phyloP scores from a whole-genome alignment of 768 basidiomycete genomes.

The Collybiopsis luxurians region DNA sequence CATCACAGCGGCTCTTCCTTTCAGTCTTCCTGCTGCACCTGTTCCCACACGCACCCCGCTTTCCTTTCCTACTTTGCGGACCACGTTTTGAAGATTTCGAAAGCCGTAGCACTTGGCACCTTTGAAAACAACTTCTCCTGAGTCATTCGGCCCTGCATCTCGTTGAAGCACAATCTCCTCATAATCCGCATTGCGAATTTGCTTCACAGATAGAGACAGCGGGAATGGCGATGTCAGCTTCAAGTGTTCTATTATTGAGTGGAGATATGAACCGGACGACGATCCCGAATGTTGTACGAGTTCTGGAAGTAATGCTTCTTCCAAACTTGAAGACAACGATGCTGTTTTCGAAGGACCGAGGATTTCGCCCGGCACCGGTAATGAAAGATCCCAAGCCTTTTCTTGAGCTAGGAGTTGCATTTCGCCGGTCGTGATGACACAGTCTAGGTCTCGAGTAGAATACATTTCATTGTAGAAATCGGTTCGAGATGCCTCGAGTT shows the following conservation, averaged over 20 bases:
- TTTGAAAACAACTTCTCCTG: conserved; percentile 73
- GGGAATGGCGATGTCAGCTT: conserved; percentile 37
- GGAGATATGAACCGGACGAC: conserved; percentile 91
- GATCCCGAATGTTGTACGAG: conserved; percentile 78
- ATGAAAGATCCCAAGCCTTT: conserved; percentile 73
- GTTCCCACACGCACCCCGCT: conserved; percentile 68
- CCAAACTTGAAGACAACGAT: conserved; percentile 12
- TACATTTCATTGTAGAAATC: conserved; percentile 87
- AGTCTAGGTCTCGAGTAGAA: conserved; percentile 91
- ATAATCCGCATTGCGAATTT: conserved; percentile 72
- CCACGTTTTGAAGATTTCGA: conserved; percentile 94
- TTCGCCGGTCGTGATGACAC: conserved; percentile 96
- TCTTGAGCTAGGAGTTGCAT: conserved; percentile 82
- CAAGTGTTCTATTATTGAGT: conserved; percentile 66
- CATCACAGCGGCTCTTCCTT: conserved; percentile 19
- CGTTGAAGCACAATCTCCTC: conserved; percentile 65
- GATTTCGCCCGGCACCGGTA: conserved; percentile 50
- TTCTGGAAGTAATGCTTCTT: conserved; percentile 53
- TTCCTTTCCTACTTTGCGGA: conserved; percentile 88
- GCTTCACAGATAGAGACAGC: conserved; percentile 50
- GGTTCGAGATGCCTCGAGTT: conserved; percentile 92
- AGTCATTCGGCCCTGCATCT: conserved; percentile 25
- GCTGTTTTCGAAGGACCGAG: conserved; percentile 22
- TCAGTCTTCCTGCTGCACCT: conserved; percentile 60
- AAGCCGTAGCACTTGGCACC: conserved; percentile 98